phyloP scores from a whole-genome alignment of 108 stramenopile species.

The Nitzschia palea region DNA sequence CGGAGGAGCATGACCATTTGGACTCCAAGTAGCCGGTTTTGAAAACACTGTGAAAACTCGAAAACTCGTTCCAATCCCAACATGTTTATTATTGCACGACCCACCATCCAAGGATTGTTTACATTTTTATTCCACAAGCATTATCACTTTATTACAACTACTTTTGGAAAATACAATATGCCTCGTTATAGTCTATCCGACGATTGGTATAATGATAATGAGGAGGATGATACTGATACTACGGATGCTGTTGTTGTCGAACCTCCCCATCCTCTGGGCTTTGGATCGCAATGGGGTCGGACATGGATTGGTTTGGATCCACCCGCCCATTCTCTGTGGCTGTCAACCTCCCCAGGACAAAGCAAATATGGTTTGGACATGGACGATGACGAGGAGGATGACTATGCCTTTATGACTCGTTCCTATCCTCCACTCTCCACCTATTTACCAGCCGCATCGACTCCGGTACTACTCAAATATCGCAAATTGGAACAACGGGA shows the following conservation, averaged over 20 bases:
- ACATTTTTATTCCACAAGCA: too few relatives aligned
- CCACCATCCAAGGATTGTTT: background rate
- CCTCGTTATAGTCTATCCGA: conserved; percentile 16
- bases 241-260: conserved; percentile 28
- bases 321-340: background rate
- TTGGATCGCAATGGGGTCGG: conserved; percentile 41
- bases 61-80: background rate
- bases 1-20: background rate
- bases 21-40: too few relatives aligned
- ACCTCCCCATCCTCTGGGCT: conserved; percentile 74
- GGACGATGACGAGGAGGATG: conserved; percentile 22
- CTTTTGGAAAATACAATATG: conserved; percentile 1
- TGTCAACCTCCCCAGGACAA: conserved; percentile 8
- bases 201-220: conserved; percentile 7
- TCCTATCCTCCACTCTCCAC: conserved; percentile 33
- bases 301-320: conserved; percentile 55
- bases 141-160: too few relatives aligned
- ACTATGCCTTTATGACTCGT: conserved; percentile 21
- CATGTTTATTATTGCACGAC: background rate
- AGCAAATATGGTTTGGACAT: conserved; percentile 31
- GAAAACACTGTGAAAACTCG: background rate
- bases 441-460: conserved; percentile 23
- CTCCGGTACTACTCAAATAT: conserved; percentile 22
- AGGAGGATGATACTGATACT: conserved; percentile 5
- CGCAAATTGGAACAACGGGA: conserved; percentile 1